Base-by-base conservation (phyloP, 352 stramenopile genomes). In the Pythium scleroteichum region DNA sequence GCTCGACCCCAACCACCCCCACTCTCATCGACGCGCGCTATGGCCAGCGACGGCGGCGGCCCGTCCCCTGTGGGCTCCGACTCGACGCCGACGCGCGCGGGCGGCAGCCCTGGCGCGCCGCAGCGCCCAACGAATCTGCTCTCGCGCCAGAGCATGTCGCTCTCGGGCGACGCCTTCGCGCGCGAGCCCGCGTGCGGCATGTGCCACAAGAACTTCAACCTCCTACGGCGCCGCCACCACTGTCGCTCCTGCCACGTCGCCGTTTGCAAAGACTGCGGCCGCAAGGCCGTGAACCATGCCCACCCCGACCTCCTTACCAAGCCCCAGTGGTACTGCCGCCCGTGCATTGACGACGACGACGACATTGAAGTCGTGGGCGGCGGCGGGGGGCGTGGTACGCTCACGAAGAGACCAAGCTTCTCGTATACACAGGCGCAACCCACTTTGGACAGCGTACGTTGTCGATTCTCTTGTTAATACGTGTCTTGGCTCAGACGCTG, bases 161-260 rank as follows among this genome's bases (percentile, higher is more conserved):
- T 64, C 45, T 58, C 73, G 0, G 75, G 78, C 41, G 72, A 77
- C 45, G 69, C 59, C 23, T 95, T 95, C 63, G 81, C 71, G 3
- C 81, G 85, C 54, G 85, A 95, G 65, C 73, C 82, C 27, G 66
- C 79, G 50, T 95, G 86, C 64, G 78, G 80, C 56, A 78, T 87
- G 40, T 95, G 86, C 73, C 47, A 68, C 50, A 88, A 88, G 62
- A 81, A 76, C 38, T 95, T 95, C 67, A 91, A 90, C 55, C 74
- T 95, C 27, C 59, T 94, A 53, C 82, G 84, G 0, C 84, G 86
- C 9, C 86, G 86, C 52, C 86, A 95, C 68, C 86, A 94, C 71
- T 95, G 86, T 61, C 86, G 86, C 54, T 78, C 73, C 33, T 95
- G 86, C 65, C 82, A 92, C 71, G 79, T 93, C 58, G 83, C 85